Evolutionary conservation across 345 rosid genomes (phyloP).

Genomic region (Lepidium didymum): DNA sequence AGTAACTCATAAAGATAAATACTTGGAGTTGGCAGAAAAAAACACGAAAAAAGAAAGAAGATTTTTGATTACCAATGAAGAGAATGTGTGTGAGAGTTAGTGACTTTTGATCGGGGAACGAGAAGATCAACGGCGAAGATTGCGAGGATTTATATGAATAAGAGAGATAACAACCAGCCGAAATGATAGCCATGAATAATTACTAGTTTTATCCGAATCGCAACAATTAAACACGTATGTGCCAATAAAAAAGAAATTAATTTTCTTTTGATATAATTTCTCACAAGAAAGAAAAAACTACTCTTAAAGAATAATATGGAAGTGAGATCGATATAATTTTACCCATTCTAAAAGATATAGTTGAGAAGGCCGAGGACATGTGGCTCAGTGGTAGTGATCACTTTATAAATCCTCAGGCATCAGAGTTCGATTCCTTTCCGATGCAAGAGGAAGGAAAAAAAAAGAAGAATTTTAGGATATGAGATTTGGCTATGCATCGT

Average conservation of each 20-base stretch:
- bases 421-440: too few relatives aligned
- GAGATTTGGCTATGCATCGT: too few relatives aligned
- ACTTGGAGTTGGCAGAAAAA: background rate
- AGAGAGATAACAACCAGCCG: background rate
- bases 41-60: background rate
- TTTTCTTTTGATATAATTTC: background rate
- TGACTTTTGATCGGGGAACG: slow-evolving; percentile 10
- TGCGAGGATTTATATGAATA: slow-evolving; percentile 18
- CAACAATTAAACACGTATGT: background rate
- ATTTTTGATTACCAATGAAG: slow-evolving; percentile 15
- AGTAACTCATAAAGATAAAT: background rate
- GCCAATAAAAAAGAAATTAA: background rate
- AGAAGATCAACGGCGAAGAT: slow-evolving; percentile 29
- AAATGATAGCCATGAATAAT: slow-evolving; percentile 3
- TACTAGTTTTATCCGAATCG: background rate
- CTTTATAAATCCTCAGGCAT: too few relatives aligned
- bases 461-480: too few relatives aligned
- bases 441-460: too few relatives aligned
- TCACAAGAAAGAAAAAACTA: background rate
- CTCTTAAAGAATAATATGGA: background rate
- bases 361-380: too few relatives aligned
- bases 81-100: slow-evolving; percentile 32
- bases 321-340: too few relatives aligned
- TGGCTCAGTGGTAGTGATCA: too few relatives aligned
- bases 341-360: too few relatives aligned